These are phyloP conservation scores for Annulohypoxylon nitens DNA, from an alignment of 495 filamentous ascomycete genomes.

Conservation along the genomic window DNA sequence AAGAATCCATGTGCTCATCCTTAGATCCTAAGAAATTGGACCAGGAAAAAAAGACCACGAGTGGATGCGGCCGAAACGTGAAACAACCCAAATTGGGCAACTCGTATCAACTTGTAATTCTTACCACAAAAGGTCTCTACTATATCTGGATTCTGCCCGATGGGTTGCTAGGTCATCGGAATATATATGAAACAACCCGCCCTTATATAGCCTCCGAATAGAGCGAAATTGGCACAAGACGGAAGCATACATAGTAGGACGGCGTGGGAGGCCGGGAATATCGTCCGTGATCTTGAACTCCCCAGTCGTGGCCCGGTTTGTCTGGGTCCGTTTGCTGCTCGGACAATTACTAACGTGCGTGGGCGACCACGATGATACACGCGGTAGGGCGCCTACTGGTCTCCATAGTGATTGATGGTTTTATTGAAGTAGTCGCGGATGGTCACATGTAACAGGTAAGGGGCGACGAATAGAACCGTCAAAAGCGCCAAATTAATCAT, in stretches of 20 bases:
- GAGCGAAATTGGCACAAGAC: neutral
- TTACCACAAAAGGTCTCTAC: conserved; percentile 16
- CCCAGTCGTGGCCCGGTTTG: conserved; percentile 1
- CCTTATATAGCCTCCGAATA: conserved; percentile 16
- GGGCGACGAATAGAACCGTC: neutral
- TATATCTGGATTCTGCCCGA: conserved; percentile 18
- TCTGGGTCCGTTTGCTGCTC: neutral
- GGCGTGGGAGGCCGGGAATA: conserved; percentile 20
- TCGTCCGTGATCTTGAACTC: conserved; percentile 18
- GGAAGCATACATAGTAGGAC: neutral
- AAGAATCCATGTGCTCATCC: conserved; percentile 40
- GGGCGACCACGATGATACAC: neutral
- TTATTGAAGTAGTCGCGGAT: neutral
- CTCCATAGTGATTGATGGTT: neutral
- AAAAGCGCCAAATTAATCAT: conserved; percentile 1
- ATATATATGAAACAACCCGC: conserved; percentile 25
- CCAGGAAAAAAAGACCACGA: neutral
- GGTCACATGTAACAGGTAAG: neutral
- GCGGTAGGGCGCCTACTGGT: neutral
- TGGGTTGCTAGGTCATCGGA: conserved; percentile 14
- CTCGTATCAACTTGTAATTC: conserved; percentile 28
- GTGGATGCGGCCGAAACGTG: conserved; percentile 32
- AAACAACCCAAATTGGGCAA: conserved; percentile 39
- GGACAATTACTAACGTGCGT: conserved; percentile 3
- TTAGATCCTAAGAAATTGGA: conserved; percentile 3